phyloP scores from a whole-genome alignment of 1,284 basidiomycete genomes.

The Flammula alnicola region DNA sequence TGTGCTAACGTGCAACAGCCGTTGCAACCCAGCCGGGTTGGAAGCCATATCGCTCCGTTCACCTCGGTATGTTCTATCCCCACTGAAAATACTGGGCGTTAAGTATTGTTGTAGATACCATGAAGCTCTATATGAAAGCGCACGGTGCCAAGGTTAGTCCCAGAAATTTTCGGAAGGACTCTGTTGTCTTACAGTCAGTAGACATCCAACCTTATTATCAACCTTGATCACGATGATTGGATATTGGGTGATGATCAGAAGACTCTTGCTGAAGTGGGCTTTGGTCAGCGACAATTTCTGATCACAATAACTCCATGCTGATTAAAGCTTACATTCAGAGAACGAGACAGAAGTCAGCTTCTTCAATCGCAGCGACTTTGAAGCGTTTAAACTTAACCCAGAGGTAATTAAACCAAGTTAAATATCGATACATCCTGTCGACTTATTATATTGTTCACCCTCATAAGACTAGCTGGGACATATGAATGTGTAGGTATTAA shows the following conservation, averaged over 20 bases:
- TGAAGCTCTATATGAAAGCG: slow-evolving; percentile 94
- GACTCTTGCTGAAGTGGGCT: slow-evolving; percentile 68
- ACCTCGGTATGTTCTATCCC: slow-evolving; percentile 57
- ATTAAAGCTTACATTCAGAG: slow-evolving; percentile 56
- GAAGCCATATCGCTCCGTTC: slow-evolving; percentile 82
- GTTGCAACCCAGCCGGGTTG: slow-evolving; percentile 73
- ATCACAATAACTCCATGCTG: too few species aligned
- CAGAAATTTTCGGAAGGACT: background rate
- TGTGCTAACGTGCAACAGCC: slow-evolving; percentile 46
- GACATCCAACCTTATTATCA: slow-evolving; percentile 95
- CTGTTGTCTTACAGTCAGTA: slow-evolving; percentile 34
- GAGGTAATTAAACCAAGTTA: slow-evolving; percentile 55
- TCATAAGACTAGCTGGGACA: slow-evolving; percentile 57
- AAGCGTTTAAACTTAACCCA: slow-evolving; percentile 81
- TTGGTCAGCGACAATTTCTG: too few species aligned
- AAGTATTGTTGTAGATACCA: slow-evolving; percentile 65
- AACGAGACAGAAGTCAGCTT: slow-evolving; percentile 95
- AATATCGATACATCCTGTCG: slow-evolving; percentile 4
- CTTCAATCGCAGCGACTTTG: slow-evolving; percentile 80
- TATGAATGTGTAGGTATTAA: slow-evolving; percentile 40
- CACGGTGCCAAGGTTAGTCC: slow-evolving; percentile 86
- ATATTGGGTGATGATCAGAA: slow-evolving; percentile 74
- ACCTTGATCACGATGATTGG: slow-evolving; percentile 94
- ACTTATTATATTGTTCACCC: slow-evolving; percentile 21
- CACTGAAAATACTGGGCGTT: background rate